phyloP scores from a whole-genome alignment of 805 yeast species.

The Ogataea corticis region DNA sequence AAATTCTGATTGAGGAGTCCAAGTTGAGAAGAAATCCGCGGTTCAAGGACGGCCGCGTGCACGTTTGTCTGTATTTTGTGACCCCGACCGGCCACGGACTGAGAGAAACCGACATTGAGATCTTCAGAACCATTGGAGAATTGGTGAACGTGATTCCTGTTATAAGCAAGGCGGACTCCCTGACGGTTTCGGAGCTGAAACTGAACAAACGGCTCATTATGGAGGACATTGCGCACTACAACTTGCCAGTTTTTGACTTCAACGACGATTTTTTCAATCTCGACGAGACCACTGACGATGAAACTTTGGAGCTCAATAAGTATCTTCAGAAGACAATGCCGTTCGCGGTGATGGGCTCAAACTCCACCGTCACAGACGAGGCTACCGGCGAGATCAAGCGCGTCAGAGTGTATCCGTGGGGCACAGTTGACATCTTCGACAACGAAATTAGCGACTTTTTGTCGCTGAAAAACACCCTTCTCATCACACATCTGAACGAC shows the following conservation, averaged over 20 bases:
- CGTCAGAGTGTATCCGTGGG: conserved; percentile 68
- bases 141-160: conserved; percentile 85
- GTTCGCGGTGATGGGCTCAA: conserved; percentile 66
- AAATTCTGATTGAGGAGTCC: conserved; percentile 75
- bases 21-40: conserved; percentile 83
- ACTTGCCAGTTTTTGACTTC: conserved; percentile 78
- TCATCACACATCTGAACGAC: conserved; percentile 84
- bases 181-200: conserved; percentile 68
- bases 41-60: conserved; percentile 82
- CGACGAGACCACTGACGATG: conserved; percentile 33
- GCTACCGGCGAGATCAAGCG: conserved; percentile 40
- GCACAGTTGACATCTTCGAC: conserved; percentile 55
- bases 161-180: conserved; percentile 75
- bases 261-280: conserved; percentile 52
- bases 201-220: conserved; percentile 70
- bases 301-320: conserved; percentile 32
- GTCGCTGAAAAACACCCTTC: conserved; percentile 72
- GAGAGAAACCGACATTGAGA: conserved; percentile 69
- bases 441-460: conserved; percentile 80
- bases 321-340: conserved; percentile 53
- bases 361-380: conserved; percentile 39
- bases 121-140: conserved; percentile 67
- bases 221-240: conserved; percentile 72
- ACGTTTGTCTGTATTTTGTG: conserved; percentile 75
- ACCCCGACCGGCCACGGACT: conserved; percentile 66